Percentiles rank a stretch among this genome's conserved stretches.
phyloP scores from a whole-genome alignment of 2,329 filamentous ascomycete species.

The Periconia sp. region DNA sequence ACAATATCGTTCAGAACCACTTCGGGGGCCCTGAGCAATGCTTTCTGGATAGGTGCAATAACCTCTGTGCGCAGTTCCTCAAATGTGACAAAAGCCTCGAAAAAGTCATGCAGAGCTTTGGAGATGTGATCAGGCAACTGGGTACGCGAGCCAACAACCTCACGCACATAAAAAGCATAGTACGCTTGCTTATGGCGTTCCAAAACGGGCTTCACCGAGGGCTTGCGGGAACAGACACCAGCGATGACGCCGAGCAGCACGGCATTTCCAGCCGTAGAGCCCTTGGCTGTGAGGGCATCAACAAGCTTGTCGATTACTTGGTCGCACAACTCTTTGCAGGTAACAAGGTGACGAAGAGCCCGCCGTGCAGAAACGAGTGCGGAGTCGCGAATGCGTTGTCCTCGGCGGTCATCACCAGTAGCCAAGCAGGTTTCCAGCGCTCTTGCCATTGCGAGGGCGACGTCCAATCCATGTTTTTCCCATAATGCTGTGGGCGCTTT shows the following conservation, averaged over 20 bases:
- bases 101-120: conserved; percentile 78
- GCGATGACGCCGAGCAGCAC: conserved; percentile 82
- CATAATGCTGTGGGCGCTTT: conserved; percentile 58
- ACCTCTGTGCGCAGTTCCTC: conserved; percentile 77
- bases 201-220: conserved; percentile 63
- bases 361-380: conserved; percentile 78
- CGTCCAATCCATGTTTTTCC: conserved; percentile 65
- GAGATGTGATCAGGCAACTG: conserved; percentile 72
- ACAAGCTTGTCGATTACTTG: conserved; percentile 66
- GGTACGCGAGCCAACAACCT: conserved; percentile 78
- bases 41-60: conserved; percentile 83
- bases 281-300: conserved; percentile 68
- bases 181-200: conserved; percentile 69
- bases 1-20: conserved; percentile 81
- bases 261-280: conserved; percentile 69
- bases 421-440: conserved; percentile 77
- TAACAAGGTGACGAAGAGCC: conserved; percentile 74
- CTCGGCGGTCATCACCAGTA: conserved; percentile 26
- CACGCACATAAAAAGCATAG: conserved; percentile 80
- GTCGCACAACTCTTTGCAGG: conserved; percentile 56
- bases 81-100: conserved; percentile 69
- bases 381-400: conserved; percentile 66
- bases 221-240: conserved; percentile 77
- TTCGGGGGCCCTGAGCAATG: conserved; percentile 84
- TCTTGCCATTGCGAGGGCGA: conserved; percentile 70